Conservation (phyloP, 176 grass and related monocot genomes). For the Aegilops longissima region DNA sequence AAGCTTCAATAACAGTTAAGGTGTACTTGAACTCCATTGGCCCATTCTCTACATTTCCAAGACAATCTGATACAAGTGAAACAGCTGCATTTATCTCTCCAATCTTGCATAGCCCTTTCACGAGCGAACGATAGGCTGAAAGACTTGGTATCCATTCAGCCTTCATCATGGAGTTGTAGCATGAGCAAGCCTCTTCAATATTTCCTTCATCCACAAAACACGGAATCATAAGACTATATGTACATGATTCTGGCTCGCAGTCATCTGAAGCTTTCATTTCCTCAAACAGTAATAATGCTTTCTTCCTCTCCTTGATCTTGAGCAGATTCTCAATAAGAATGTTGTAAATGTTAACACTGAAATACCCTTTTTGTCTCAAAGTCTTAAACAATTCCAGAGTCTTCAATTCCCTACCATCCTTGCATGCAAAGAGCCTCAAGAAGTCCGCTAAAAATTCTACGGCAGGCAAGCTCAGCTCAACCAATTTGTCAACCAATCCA, state of each 20-base stretch:
- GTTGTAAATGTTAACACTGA: conserved; percentile 65
- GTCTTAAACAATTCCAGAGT: conserved; percentile 59
- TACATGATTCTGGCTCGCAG: conserved; percentile 54
- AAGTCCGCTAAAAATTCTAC: conserved; percentile 57
- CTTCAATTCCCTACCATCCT: conserved; percentile 56
- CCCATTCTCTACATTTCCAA: conserved; percentile 80
- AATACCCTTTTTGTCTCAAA: conserved; percentile 60
- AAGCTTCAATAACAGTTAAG: conserved; percentile 74
- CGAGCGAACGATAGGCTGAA: conserved; percentile 70
- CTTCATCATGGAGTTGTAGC: conserved; percentile 77
- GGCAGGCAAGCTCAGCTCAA: conserved; percentile 46
- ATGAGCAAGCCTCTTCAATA: conserved; percentile 75
- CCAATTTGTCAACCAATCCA: conserved; percentile 53
- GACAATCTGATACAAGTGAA: conserved; percentile 74
- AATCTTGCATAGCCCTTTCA: conserved; percentile 80
- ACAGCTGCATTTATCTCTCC: conserved; percentile 68
- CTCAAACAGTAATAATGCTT: conserved; percentile 47
- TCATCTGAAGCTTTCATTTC: conserved; percentile 67
- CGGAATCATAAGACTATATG: conserved; percentile 71
- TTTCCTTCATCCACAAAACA: conserved; percentile 83
- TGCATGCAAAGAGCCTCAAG: conserved; percentile 54
- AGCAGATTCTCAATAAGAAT: conserved; percentile 69
- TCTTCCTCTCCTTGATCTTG: conserved; percentile 66
- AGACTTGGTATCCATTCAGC: conserved; percentile 59
- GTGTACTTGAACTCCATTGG: conserved; percentile 96